A percentile compares a stretch with the other conserved stretches of the same genome.
Conservation (phyloP, 208 protist species). For the Leishmania tropica region DNA sequence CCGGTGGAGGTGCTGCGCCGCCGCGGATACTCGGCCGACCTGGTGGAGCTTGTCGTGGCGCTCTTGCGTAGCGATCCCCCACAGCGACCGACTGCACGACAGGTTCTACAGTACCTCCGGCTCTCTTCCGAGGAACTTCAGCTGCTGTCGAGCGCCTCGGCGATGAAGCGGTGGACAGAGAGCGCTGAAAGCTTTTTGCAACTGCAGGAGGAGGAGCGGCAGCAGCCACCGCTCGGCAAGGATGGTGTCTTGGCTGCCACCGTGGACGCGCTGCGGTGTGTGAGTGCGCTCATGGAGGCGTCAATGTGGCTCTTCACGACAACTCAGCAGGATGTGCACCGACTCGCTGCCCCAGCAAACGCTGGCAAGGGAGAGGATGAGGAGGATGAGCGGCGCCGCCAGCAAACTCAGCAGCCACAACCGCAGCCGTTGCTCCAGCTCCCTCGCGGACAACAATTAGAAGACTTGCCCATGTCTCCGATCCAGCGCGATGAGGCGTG, state of each 20-base stretch:
- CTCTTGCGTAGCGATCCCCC: slow-evolving; percentile 64
- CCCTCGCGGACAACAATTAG: not conserved
- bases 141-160: slow-evolving; percentile 21
- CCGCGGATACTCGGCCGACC: slow-evolving; percentile 61
- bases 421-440: slow-evolving; percentile 4
- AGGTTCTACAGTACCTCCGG: slow-evolving; percentile 66
- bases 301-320: slow-evolving; percentile 32
- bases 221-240: not conserved
- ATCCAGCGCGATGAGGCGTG: slow-evolving; percentile 34
- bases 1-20: slow-evolving; percentile 44
- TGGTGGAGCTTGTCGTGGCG: slow-evolving; percentile 53
- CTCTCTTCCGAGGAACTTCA: slow-evolving; percentile 41
- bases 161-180: slow-evolving; percentile 38
- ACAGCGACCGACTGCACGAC: slow-evolving; percentile 64
- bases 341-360: not conserved
- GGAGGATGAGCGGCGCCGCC: slow-evolving; percentile 10
- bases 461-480: slow-evolving; percentile 20
- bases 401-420: not conserved
- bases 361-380: not conserved
- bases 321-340: slow-evolving; percentile 27
- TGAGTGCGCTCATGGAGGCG: slow-evolving; percentile 33
- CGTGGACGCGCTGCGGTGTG: slow-evolving; percentile 23
- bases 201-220: slow-evolving; percentile 5
- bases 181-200: slow-evolving; percentile 7
- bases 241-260: not conserved